Conservation (phyloP, 768 basidiomycete genomes). For the Lactarius hengduanensis region DNA sequence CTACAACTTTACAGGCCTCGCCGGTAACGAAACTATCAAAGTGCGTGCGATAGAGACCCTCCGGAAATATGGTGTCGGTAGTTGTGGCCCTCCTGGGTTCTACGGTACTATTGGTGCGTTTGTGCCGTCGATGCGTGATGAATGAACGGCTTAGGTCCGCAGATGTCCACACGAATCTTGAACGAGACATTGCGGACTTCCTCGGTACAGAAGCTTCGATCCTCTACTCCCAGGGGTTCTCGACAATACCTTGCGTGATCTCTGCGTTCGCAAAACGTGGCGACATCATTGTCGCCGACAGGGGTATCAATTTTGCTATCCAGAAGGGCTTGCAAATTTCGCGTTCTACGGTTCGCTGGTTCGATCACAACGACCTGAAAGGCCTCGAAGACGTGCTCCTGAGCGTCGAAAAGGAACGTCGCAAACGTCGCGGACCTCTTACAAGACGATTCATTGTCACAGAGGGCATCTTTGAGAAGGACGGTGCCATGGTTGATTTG, state of each 20-base stretch:
- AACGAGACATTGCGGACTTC: slow-evolving; percentile 87
- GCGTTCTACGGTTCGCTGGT: slow-evolving; percentile 91
- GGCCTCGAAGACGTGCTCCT: slow-evolving; percentile 88
- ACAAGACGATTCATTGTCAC: slow-evolving; percentile 95
- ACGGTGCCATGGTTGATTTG: slow-evolving; percentile 88
- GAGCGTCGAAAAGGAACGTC: slow-evolving; percentile 81
- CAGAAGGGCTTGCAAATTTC: slow-evolving; percentile 96
- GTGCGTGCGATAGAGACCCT: slow-evolving; percentile 81
- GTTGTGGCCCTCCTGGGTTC: slow-evolving; percentile 95
- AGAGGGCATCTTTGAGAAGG: slow-evolving; percentile 95
- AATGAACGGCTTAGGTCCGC: not conserved
- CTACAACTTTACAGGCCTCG: slow-evolving; percentile 88
- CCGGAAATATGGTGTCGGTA: slow-evolving; percentile 87
- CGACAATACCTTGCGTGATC: slow-evolving; percentile 90
- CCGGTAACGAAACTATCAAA: slow-evolving; percentile 85
- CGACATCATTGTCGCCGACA: slow-evolving; percentile 97
- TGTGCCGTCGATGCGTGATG: not conserved
- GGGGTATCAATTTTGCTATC: slow-evolving; percentile 92
- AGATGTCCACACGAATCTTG: slow-evolving; percentile 92
- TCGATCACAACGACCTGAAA: slow-evolving; percentile 91
- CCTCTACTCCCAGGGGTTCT: slow-evolving; percentile 91
- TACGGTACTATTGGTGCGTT: slow-evolving; percentile 89
- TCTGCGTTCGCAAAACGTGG: slow-evolving; percentile 98
- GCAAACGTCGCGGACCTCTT: slow-evolving; percentile 76
- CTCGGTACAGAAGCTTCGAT: slow-evolving; percentile 87